These are phyloP conservation scores for Tuber melanosporum DNA, from an alignment of 495 filamentous ascomycete species.

Conservation along the genomic window DNA sequence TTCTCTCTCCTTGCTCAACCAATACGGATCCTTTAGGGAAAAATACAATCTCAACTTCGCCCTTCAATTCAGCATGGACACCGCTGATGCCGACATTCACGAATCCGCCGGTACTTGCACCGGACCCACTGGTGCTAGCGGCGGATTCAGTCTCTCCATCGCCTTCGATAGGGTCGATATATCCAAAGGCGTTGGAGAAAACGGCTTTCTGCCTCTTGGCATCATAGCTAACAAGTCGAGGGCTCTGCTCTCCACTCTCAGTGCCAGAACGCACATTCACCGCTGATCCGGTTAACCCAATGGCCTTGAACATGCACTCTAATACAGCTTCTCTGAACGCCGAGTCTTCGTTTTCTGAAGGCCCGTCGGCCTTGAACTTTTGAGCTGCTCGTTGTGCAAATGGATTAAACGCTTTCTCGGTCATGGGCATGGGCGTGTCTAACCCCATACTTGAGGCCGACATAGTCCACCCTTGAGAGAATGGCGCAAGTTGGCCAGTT, in stretches of 20 bases:
- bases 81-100: constrained; percentile 52
- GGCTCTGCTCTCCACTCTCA: constrained; percentile 75
- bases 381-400: constrained; percentile 36
- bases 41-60: constrained; percentile 96
- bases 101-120: constrained; percentile 51
- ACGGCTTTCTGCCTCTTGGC: constrained; percentile 74
- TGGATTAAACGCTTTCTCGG: constrained; percentile 41
- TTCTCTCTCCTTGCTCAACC: constrained; percentile 94
- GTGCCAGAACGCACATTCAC: constrained; percentile 59
- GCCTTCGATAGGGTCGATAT: constrained; percentile 83
- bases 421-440: constrained; percentile 24
- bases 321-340: constrained; percentile 83
- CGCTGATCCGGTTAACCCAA: constrained; percentile 64
- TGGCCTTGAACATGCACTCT: constrained; percentile 91
- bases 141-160: constrained; percentile 86
- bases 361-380: constrained; percentile 38
- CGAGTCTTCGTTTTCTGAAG: constrained; percentile 61
- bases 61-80: constrained; percentile 66
- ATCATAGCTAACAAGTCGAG: constrained; percentile 78
- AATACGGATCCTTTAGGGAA: constrained; percentile 91
- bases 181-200: constrained; percentile 87
- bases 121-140: constrained; percentile 54
- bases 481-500: constrained; percentile 13
- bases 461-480: constrained; percentile 27
- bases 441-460: constrained; percentile 16